These are phyloP conservation scores for Cercospora sp. DNA, from an alignment of 2,329 filamentous ascomycete species.

Conservation along the genomic window DNA sequence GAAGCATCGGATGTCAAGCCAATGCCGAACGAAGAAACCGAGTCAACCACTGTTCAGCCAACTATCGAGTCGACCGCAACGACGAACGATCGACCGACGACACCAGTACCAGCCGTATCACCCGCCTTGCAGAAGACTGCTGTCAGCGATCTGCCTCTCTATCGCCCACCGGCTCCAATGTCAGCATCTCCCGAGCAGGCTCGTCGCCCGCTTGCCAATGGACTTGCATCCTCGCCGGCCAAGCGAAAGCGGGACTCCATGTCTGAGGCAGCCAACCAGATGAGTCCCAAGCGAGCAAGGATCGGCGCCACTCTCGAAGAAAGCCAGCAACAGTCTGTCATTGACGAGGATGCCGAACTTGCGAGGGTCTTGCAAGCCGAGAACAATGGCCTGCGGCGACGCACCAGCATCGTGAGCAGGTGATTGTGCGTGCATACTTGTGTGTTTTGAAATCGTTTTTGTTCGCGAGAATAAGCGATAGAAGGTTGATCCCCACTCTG, in stretches of 20 bases:
- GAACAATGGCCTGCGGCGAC: conserved; percentile 24
- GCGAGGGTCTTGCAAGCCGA: conserved; percentile 25
- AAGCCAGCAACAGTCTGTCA: not conserved
- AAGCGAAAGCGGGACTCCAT: conserved; percentile 31
- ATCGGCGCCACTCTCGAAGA: conserved; percentile 11
- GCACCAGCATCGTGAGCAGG: conserved; percentile 8
- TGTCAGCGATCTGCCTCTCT: conserved; percentile 30
- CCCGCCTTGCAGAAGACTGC: conserved; percentile 20
- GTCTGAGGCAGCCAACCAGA: conserved; percentile 14
- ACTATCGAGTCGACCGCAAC: conserved; percentile 11
- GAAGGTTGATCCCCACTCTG: conserved; percentile 6
- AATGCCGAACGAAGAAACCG: not conserved
- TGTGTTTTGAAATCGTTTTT: not conserved
- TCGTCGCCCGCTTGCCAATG: conserved; percentile 27
- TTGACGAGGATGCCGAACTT: conserved; percentile 21
- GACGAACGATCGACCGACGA: not conserved
- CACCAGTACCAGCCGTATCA: conserved; percentile 10
- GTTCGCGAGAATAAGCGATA: conserved; percentile 2
- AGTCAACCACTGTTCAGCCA: conserved; percentile 4
- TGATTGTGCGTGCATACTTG: not conserved
- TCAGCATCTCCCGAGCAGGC: conserved; percentile 35
- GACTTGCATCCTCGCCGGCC: conserved; percentile 7
- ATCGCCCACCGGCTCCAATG: conserved; percentile 32
- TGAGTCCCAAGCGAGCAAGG: conserved; percentile 18
- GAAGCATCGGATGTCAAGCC: conserved; percentile 23